These are phyloP conservation scores for Scleroderma bovista DNA, from an alignment of 768 basidiomycete genomes.

Conservation along the genomic window DNA sequence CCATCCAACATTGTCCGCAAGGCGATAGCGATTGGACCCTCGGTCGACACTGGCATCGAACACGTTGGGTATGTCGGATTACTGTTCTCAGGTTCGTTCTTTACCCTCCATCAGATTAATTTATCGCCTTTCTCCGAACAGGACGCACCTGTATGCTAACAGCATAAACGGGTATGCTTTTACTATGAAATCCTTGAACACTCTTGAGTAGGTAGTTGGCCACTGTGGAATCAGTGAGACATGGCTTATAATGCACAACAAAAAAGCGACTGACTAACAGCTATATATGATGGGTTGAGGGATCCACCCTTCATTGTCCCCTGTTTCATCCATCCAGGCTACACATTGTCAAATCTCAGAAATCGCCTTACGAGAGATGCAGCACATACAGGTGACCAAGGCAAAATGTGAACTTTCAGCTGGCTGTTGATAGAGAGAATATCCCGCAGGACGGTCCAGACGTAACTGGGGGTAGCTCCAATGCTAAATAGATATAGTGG, in stretches of 20 bases:
- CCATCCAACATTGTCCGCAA: conserved; percentile 57
- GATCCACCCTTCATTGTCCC: conserved; percentile 66
- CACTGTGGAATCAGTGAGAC: conserved; percentile 36
- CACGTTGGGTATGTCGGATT: conserved; percentile 68
- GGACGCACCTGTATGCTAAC: conserved; percentile 46
- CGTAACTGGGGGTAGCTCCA: conserved; percentile 50
- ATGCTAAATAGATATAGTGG: conserved; percentile 54
- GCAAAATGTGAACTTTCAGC: conserved; percentile 52
- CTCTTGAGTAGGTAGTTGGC: conserved; percentile 68
- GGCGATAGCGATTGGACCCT: conserved; percentile 52
- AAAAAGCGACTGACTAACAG: conserved; percentile 38
- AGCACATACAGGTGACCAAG: conserved; percentile 67
- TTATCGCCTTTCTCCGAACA: background rate
- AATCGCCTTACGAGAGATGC: too few species aligned
- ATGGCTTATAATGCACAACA: background rate
- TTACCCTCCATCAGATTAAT: conserved; percentile 4
- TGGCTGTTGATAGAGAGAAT: conserved; percentile 52
- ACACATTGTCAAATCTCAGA: background rate
- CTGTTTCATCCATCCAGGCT: conserved; percentile 79
- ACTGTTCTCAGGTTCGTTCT: conserved; percentile 52
- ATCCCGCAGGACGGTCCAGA: conserved; percentile 60
- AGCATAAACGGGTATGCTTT: conserved; percentile 59
- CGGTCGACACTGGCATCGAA: conserved; percentile 45
- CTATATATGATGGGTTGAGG: conserved; percentile 43
- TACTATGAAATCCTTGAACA: conserved; percentile 58